Percentiles rank a stretch among this genome's conserved stretches.
Conservation (phyloP, 345 rosid genomes). For the Salix exigua region DNA sequence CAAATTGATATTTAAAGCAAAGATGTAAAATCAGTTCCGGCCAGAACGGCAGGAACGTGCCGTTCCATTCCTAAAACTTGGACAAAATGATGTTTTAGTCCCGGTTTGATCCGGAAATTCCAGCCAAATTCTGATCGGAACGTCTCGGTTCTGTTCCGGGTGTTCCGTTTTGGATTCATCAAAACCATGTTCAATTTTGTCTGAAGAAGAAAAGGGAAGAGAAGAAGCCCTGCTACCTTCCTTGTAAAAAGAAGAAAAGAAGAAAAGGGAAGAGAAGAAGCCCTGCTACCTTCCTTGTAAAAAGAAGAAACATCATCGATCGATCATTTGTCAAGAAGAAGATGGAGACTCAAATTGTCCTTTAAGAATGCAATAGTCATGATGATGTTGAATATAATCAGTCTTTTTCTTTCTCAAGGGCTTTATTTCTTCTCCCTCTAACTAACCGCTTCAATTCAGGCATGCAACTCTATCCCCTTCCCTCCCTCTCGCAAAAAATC, state of each 20-base stretch:
- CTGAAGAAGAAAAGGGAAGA: neutral
- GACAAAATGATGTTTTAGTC: too few species aligned
- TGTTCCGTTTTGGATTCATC: too few species aligned
- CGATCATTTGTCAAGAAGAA: neutral
- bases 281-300: neutral
- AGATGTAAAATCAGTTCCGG: too few species aligned
- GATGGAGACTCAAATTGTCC: slow-evolving; percentile 63
- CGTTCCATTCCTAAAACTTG: too few species aligned
- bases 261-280: neutral
- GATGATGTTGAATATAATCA: slow-evolving; percentile 50
- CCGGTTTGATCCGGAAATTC: too few species aligned
- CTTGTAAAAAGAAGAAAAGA: neutral
- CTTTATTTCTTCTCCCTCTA: slow-evolving; percentile 45
- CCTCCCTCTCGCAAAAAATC: too few species aligned
- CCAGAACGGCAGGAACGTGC: too few species aligned
- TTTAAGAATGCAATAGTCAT: slow-evolving; percentile 68
- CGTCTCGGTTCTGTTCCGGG: too few species aligned
- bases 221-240: neutral
- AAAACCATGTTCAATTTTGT: too few species aligned
- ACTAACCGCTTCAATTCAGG: slow-evolving; percentile 50
- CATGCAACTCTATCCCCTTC: neutral
- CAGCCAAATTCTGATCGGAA: too few species aligned
- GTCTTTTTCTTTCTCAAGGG: slow-evolving; percentile 60
- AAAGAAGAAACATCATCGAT: neutral
- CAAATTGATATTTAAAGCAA: too few species aligned